Percentiles rank a stretch among this genome's conserved stretches.
Evolutionary conservation across 2,329 filamentous ascomycete species (phyloP).

Genomic region (Phialocephala subalpina): DNA sequence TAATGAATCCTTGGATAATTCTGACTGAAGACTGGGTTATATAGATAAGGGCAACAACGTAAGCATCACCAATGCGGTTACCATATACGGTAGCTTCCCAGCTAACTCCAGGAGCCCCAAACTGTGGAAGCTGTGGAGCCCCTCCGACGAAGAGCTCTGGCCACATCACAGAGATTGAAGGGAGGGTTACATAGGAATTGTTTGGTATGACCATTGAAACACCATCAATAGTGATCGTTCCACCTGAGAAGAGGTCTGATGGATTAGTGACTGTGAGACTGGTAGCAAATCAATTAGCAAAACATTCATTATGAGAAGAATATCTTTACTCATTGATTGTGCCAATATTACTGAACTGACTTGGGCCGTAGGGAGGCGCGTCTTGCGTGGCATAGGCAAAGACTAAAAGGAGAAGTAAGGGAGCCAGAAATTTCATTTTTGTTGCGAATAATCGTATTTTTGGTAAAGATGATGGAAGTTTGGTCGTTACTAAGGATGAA

Average conservation of each 20-base stretch:
- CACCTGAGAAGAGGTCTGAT: constrained; percentile 29
- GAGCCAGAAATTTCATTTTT: neutral
- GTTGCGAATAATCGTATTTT: neutral
- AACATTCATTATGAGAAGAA: neutral
- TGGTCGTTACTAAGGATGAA: neutral
- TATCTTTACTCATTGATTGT: constrained; percentile 28
- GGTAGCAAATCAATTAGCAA: constrained; percentile 1
- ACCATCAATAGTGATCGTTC: constrained; percentile 34
- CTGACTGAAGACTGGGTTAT: constrained; percentile 32
- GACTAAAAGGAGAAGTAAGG: neutral
- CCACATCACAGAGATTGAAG: constrained; percentile 35
- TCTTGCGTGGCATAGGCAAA: neutral
- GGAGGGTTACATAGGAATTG: constrained; percentile 35
- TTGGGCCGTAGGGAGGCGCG: constrained; percentile 32
- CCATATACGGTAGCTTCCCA: constrained; percentile 32
- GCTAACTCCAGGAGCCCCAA: constrained; percentile 10
- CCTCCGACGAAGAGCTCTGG: constrained; percentile 33
- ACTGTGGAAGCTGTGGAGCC: constrained; percentile 25
- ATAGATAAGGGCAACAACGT: constrained; percentile 35
- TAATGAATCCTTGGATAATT: constrained; percentile 34
- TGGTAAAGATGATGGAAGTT: neutral
- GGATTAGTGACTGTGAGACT: constrained; percentile 15
- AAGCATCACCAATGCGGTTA: constrained; percentile 25
- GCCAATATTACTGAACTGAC: constrained; percentile 32
- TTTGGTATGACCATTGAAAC: constrained; percentile 28